Percentiles rank a stretch among this genome's conserved stretches.
These are phyloP conservation scores for Cyberlindnera galapagoensis DNA, from an alignment of 805 yeast genomes.

Conservation along the genomic window DNA sequence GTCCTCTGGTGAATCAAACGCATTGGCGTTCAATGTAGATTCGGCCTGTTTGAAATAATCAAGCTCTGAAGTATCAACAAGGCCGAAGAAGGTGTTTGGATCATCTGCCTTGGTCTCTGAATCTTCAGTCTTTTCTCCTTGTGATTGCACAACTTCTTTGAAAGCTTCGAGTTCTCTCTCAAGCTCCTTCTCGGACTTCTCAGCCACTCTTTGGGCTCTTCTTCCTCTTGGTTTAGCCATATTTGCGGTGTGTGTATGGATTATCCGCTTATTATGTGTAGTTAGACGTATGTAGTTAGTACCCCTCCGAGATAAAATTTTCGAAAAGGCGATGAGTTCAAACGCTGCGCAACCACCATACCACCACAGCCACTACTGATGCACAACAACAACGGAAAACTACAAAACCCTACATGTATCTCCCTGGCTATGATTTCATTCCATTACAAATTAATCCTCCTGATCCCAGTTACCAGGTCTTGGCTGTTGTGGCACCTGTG, in stretches of 20 bases:
- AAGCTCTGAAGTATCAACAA: constrained; percentile 75
- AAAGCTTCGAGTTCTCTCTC: constrained; percentile 7
- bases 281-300: too few relatives aligned
- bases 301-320: too few relatives aligned
- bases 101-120: constrained; percentile 6
- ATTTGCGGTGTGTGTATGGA: not conserved
- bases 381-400: not conserved
- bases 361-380: too few relatives aligned
- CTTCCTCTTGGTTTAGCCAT: constrained; percentile 37
- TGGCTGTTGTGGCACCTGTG: constrained; percentile 78
- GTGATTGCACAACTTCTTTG: constrained; percentile 15
- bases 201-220: constrained; percentile 27
- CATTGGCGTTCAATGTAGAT: constrained; percentile 71
- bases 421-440: too few relatives aligned
- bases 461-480: constrained; percentile 96
- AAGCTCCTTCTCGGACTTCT: constrained; percentile 16
- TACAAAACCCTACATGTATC: not conserved
- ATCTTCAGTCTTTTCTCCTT: constrained; percentile 4
- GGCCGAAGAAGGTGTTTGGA: constrained; percentile 67
- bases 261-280: not conserved
- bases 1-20: constrained; percentile 71
- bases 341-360: too few relatives aligned
- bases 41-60: constrained; percentile 94
- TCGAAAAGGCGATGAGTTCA: too few relatives aligned
- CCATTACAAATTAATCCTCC: constrained; percentile 59